Conservation (phyloP, 1,284 basidiomycete species). For the Exobasidium rhododendri region DNA sequence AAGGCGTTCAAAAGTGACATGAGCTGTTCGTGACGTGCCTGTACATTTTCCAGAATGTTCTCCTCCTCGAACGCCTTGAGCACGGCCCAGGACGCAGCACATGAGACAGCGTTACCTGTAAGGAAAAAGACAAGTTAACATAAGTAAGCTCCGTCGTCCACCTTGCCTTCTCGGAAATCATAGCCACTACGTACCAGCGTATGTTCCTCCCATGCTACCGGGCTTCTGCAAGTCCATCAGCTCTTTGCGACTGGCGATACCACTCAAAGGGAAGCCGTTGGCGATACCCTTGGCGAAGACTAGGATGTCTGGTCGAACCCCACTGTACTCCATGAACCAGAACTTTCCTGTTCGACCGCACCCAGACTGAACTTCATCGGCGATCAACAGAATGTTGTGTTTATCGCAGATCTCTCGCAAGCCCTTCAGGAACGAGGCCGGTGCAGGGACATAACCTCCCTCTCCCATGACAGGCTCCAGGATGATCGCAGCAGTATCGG, state of each 20-base stretch:
- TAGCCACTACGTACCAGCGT: slow-evolving; percentile 19
- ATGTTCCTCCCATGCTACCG: slow-evolving; percentile 68
- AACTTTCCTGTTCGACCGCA: slow-evolving; percentile 49
- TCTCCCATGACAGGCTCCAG: slow-evolving; percentile 90
- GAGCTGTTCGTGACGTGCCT: slow-evolving; percentile 38
- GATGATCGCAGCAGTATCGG: slow-evolving; percentile 85
- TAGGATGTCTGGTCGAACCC: slow-evolving; percentile 81
- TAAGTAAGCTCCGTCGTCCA: neutral
- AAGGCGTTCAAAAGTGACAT: slow-evolving; percentile 32
- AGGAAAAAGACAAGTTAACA: neutral
- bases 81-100: slow-evolving; percentile 44
- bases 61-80: slow-evolving; percentile 45
- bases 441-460: slow-evolving; percentile 87
- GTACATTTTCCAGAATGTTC: slow-evolving; percentile 47
- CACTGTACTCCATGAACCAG: slow-evolving; percentile 68
- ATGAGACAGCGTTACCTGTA: slow-evolving; percentile 44
- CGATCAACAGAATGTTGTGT: slow-evolving; percentile 78
- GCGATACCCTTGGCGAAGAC: slow-evolving; percentile 89
- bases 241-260: slow-evolving; percentile 75
- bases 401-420: slow-evolving; percentile 80
- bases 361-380: slow-evolving; percentile 91
- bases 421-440: slow-evolving; percentile 73
- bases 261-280: slow-evolving; percentile 89
- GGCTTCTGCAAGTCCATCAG: slow-evolving; percentile 75
- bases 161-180: neutral